phyloP scores from a whole-genome alignment of 1,139 yeast genomes.

The Geotrichum citri-aurantii region DNA sequence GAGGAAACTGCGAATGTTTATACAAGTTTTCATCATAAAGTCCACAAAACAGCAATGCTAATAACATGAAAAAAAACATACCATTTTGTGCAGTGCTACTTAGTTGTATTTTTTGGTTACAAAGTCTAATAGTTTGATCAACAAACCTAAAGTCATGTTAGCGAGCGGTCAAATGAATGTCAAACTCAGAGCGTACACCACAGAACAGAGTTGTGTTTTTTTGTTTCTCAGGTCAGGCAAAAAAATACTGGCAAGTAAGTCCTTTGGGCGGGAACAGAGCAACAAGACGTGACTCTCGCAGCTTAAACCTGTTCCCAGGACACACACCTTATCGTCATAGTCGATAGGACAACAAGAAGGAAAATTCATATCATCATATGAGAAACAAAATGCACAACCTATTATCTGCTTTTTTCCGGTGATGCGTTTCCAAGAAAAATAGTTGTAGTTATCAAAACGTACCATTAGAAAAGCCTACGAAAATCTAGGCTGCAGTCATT shows the following conservation, averaged over 20 bases:
- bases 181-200: background rate
- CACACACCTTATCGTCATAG: conserved; percentile 80
- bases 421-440: background rate
- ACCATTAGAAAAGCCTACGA: background rate
- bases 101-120: conserved; percentile 1
- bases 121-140: background rate
- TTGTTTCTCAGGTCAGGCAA: conserved; percentile 48
- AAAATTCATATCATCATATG: conserved; percentile 38
- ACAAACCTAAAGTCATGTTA: background rate
- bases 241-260: conserved; percentile 83
- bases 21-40: conserved; percentile 65
- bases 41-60: background rate
- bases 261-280: conserved; percentile 31
- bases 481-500: background rate
- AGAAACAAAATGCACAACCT: background rate
- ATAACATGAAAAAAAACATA: conserved; percentile 8
- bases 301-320: conserved; percentile 32
- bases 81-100: conserved; percentile 11
- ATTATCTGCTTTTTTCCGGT: background rate
- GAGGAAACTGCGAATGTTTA: conserved; percentile 91
- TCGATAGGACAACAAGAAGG: conserved; percentile 82
- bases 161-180: background rate
- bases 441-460: no score
- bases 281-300: conserved; percentile 23
- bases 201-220: conserved; percentile 10